These are phyloP conservation scores for Colletotrichum coccodes DNA, from an alignment of 2,329 filamentous ascomycete species.

Conservation along the genomic window DNA sequence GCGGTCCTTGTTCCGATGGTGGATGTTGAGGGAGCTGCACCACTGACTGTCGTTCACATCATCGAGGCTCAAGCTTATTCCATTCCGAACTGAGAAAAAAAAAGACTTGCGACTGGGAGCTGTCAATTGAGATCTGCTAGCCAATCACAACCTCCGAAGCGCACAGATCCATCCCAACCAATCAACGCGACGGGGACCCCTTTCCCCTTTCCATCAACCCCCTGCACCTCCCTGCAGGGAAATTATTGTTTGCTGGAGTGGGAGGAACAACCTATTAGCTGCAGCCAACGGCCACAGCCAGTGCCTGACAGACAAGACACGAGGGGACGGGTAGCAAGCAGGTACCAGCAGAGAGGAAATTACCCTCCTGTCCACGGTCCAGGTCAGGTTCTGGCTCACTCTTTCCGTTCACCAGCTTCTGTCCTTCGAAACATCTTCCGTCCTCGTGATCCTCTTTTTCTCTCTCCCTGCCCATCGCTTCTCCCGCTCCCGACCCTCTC, in stretches of 20 bases:
- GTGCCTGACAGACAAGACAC: slow-evolving; percentile 30
- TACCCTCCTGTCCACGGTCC: slow-evolving; percentile 45
- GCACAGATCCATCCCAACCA: slow-evolving; percentile 29
- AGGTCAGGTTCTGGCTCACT: slow-evolving; percentile 4
- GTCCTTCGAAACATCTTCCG: slow-evolving; percentile 34
- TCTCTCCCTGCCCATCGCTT: slow-evolving; percentile 26
- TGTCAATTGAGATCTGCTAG: slow-evolving; percentile 27
- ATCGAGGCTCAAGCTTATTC: slow-evolving; percentile 20
- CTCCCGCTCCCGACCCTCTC: slow-evolving; percentile 22
- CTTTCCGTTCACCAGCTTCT: slow-evolving; percentile 31
- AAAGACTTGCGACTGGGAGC: slow-evolving; percentile 23
- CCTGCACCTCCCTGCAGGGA: slow-evolving; percentile 54
- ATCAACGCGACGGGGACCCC: slow-evolving; percentile 34
- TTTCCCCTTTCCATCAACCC: slow-evolving; percentile 53
- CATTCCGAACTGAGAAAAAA: slow-evolving; percentile 19
- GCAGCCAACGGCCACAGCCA: slow-evolving; percentile 30
- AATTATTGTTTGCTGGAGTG: slow-evolving; percentile 60
- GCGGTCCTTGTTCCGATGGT: not conserved
- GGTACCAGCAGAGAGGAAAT: slow-evolving; percentile 48
- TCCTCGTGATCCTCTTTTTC: slow-evolving; percentile 31
- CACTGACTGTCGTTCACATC: slow-evolving; percentile 15
- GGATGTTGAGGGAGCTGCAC: not conserved
- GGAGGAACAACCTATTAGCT: slow-evolving; percentile 40
- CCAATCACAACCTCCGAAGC: slow-evolving; percentile 28
- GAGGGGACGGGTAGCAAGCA: slow-evolving; percentile 34